These are phyloP conservation scores for Thuja plicata DNA, from an alignment of 83 land plant genomes.

Conservation along the genomic window DNA sequence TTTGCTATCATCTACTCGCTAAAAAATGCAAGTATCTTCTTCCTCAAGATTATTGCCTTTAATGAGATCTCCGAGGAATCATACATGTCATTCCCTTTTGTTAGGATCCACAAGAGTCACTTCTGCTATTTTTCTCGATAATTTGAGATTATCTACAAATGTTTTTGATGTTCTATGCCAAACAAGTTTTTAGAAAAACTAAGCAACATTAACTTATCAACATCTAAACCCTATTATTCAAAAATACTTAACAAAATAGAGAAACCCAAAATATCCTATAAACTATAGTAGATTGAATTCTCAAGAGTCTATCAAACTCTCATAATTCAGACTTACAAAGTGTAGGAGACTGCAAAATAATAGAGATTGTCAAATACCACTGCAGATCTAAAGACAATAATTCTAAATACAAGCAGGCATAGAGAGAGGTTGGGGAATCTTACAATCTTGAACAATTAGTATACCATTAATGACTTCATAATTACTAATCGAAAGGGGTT, in stretches of 20 bases:
- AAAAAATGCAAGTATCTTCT: conserved; percentile 30
- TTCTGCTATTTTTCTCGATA: not conserved
- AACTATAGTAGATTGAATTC: not conserved
- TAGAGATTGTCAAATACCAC: too few relatives aligned
- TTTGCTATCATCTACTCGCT: not conserved
- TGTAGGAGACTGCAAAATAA: too few relatives aligned
- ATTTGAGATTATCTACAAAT: not conserved
- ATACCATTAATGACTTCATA: conserved; percentile 12
- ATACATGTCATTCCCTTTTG: not conserved
- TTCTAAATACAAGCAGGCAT: not conserved
- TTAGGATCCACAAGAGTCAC: conserved; percentile 7
- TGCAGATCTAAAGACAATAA: too few relatives aligned
- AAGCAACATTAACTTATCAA: not conserved
- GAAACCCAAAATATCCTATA: not conserved
- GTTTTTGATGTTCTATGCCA: not conserved
- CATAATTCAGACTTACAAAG: not conserved
- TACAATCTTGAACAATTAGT: conserved; percentile 5
- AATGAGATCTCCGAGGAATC: not conserved
- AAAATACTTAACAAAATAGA: too few relatives aligned
- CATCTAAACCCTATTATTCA: too few relatives aligned
- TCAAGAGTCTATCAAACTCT: not conserved
- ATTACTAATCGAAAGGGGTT: not conserved
- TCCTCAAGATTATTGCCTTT: conserved; percentile 18
- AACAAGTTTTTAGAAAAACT: not conserved
- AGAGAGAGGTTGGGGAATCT: not conserved